phyloP scores from a whole-genome alignment of 257 asterid species.

The Plantago ovata region DNA sequence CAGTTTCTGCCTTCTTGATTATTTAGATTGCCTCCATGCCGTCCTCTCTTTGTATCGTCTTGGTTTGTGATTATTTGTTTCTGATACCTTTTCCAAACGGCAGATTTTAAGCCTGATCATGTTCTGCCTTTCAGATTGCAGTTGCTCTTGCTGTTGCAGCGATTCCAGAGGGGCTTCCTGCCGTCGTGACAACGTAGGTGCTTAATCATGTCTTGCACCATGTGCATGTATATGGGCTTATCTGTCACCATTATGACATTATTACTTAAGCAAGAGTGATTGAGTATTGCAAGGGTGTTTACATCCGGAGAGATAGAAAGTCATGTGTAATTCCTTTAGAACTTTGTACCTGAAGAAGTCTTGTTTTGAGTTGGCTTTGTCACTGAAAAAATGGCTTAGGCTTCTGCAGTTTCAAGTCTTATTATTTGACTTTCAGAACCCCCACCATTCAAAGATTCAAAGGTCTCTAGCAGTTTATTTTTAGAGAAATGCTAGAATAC shows the following conservation, averaged over 20 bases:
- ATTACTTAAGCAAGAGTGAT: slow-evolving; percentile 3
- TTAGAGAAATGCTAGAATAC: too few species aligned
- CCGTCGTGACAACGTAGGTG: slow-evolving; percentile 96
- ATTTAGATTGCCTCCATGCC: slow-evolving; percentile 3
- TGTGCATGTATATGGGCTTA: slow-evolving; percentile 13
- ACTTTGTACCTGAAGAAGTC: slow-evolving; percentile 6
- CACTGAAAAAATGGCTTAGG: background rate
- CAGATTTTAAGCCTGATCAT: slow-evolving; percentile 20
- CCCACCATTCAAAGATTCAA: slow-evolving; percentile 11
- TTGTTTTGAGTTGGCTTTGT: background rate
- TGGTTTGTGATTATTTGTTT: background rate
- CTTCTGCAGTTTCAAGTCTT: slow-evolving; percentile 15
- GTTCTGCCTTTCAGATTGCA: slow-evolving; percentile 65
- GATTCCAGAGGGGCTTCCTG: slow-evolving; percentile 99
- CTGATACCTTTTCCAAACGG: slow-evolving; percentile 11
- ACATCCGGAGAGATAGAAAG: slow-evolving; percentile 12
- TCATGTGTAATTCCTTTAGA: slow-evolving; percentile 9
- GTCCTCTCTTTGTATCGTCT: background rate
- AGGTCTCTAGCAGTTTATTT: too few species aligned
- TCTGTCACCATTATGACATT: slow-evolving; percentile 1
- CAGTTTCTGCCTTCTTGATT: slow-evolving; percentile 7
- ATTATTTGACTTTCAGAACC: background rate
- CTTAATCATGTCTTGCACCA: slow-evolving; percentile 20
- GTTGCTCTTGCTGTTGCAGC: slow-evolving; percentile 99
- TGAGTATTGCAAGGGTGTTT: slow-evolving; percentile 9